These are phyloP conservation scores for Myriosclerotinia scirpicola DNA, from an alignment of 2,329 filamentous ascomycete genomes.

Conservation along the genomic window DNA sequence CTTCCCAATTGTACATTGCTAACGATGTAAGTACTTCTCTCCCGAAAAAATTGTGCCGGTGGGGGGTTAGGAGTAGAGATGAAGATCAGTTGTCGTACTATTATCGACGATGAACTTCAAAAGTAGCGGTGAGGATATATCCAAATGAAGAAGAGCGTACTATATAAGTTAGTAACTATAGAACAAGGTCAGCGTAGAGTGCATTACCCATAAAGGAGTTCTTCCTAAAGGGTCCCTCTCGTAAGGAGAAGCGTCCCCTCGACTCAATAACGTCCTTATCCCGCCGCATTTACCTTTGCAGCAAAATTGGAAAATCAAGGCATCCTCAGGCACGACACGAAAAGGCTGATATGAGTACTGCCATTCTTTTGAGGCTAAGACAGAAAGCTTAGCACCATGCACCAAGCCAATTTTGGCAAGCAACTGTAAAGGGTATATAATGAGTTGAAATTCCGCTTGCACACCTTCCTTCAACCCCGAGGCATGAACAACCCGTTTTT, in stretches of 20 bases:
- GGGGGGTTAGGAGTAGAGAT: not conserved
- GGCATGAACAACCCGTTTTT: not conserved
- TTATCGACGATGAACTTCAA: not conserved
- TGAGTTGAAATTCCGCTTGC: not conserved
- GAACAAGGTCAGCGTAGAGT: not conserved
- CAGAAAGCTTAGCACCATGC: not conserved
- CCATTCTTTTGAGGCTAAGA: not conserved
- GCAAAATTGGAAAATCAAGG: slow-evolving; percentile 1
- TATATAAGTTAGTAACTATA: not conserved
- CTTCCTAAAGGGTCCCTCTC: not conserved
- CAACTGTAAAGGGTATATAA: not conserved
- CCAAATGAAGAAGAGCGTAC: not conserved
- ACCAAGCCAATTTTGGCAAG: not conserved
- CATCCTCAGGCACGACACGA: not conserved
- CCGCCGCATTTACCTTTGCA: not conserved
- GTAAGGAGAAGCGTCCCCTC: not conserved
- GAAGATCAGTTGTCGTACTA: not conserved
- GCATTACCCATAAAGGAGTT: not conserved
- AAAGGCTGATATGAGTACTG: not conserved
- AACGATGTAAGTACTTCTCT: not conserved
- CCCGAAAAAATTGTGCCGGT: not conserved
- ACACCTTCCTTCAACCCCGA: not conserved
- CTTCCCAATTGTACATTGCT: not conserved
- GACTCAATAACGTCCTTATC: not conserved
- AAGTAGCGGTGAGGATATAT: not conserved